Percentiles rank a stretch among this genome's conserved stretches.
Evolutionary conservation across 192 early-diverging fungal species (phyloP).

Genomic region (Coemansia sp.): DNA sequence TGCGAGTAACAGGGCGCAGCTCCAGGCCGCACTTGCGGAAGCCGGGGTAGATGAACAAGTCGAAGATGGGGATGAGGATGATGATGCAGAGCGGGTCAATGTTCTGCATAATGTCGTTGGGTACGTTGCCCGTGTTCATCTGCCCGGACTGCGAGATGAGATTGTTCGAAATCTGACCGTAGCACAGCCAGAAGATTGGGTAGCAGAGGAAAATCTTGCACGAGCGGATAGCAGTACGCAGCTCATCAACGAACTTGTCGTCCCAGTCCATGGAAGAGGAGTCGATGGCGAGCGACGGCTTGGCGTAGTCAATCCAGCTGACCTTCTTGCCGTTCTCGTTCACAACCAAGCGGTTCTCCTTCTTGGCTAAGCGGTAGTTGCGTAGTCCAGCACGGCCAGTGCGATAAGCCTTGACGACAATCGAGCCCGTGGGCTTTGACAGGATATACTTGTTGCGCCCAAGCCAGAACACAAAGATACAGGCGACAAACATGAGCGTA

Average conservation of each 20-base stretch:
- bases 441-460: constrained; percentile 57
- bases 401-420: constrained; percentile 55
- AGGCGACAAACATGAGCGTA: constrained; percentile 58
- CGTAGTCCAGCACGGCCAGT: constrained; percentile 25
- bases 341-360: constrained; percentile 24
- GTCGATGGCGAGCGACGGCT: constrained; percentile 49
- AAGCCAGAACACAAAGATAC: constrained; percentile 55
- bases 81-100: constrained; percentile 60
- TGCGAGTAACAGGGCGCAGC: constrained; percentile 58
- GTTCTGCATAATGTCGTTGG: constrained; percentile 66
- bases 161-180: constrained; percentile 66
- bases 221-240: constrained; percentile 58
- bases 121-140: constrained; percentile 58
- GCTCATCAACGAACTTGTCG: constrained; percentile 72
- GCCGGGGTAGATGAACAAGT: constrained; percentile 56
- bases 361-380: constrained; percentile 38
- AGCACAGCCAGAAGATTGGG: constrained; percentile 76
- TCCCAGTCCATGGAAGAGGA: constrained; percentile 56
- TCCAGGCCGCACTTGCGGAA: constrained; percentile 58
- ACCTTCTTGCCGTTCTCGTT: constrained; percentile 26
- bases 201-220: constrained; percentile 71
- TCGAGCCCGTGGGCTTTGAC: constrained; percentile 58
- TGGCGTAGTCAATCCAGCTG: constrained; percentile 61
- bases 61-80: constrained; percentile 59
- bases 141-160: constrained; percentile 63